These are phyloP conservation scores for Hansenula sp. DNA, from an alignment of 1,139 yeast species.

Conservation along the genomic window DNA sequence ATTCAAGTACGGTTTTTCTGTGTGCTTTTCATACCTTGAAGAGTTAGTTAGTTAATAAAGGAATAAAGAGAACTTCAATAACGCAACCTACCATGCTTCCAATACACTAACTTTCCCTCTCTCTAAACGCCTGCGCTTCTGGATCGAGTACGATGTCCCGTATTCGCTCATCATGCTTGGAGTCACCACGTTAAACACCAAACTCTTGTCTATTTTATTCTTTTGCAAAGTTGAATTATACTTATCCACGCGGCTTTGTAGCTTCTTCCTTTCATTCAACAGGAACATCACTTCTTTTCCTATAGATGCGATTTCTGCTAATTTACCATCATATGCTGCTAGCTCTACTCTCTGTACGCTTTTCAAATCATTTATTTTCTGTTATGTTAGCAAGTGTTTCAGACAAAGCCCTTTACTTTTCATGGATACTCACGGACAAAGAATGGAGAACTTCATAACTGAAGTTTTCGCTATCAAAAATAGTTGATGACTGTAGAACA, in stretches of 20 bases:
- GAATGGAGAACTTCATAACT: not conserved
- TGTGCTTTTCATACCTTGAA: not conserved
- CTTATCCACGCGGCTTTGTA: not conserved
- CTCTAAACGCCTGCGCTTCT: slow-evolving; percentile 3
- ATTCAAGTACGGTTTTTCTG: not conserved
- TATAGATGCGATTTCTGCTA: not conserved
- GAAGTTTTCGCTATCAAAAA: not conserved
- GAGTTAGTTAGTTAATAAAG: not conserved
- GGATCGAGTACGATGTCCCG: not conserved
- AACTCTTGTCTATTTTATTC: not conserved
- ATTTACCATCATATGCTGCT: not conserved
- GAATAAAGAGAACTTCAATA: not conserved
- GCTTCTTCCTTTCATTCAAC: not conserved
- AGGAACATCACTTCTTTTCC: not conserved
- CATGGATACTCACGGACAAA: not conserved
- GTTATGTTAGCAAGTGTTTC: no score
- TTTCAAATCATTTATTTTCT: not conserved
- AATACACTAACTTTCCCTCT: slow-evolving; percentile 5
- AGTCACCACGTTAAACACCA: slow-evolving; percentile 5
- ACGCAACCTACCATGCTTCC: slow-evolving; percentile 5
- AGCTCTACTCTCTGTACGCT: no score
- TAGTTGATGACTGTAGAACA: not conserved
- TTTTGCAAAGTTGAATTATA: not conserved
- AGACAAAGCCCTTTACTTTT: no score
- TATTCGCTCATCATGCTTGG: slow-evolving; percentile 4